phyloP scores from a whole-genome alignment of 2,329 filamentous ascomycete species.

The Cladosporium colombiae region DNA sequence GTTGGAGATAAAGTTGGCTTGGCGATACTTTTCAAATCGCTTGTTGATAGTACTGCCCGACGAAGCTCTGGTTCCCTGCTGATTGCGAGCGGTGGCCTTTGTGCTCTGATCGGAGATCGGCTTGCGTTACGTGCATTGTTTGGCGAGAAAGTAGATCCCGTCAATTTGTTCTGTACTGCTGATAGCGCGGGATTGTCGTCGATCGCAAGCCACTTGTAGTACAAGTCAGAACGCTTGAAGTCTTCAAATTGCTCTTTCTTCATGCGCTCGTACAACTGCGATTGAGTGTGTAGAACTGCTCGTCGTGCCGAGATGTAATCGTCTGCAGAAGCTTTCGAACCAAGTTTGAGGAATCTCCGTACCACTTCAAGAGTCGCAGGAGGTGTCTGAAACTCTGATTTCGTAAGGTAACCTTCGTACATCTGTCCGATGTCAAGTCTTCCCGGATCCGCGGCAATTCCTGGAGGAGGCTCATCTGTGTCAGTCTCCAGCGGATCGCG shows the following conservation, averaged over 20 bases:
- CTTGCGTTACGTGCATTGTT: slow-evolving; percentile 23
- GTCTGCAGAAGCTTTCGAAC: slow-evolving; percentile 70
- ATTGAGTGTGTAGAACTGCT: slow-evolving; percentile 80
- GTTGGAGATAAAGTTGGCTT: slow-evolving; percentile 48
- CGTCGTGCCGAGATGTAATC: slow-evolving; percentile 83
- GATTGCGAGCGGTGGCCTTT: slow-evolving; percentile 28
- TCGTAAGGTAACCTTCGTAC: slow-evolving; percentile 82
- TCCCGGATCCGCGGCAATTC: slow-evolving; percentile 69
- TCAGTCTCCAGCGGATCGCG: slow-evolving; percentile 90
- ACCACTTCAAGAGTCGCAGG: slow-evolving; percentile 69
- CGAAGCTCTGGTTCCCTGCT: slow-evolving; percentile 52
- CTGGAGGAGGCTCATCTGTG: slow-evolving; percentile 62
- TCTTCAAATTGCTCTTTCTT: slow-evolving; percentile 75
- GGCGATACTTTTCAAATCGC: slow-evolving; percentile 54
- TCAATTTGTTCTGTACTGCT: slow-evolving; percentile 26
- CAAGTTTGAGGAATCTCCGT: slow-evolving; percentile 74
- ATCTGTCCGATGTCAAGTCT: slow-evolving; percentile 87
- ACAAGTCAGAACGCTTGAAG: slow-evolving; percentile 91
- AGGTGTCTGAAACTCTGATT: slow-evolving; percentile 76
- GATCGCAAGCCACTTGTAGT: slow-evolving; percentile 91
- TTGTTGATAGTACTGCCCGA: slow-evolving; percentile 61
- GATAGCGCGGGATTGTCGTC: slow-evolving; percentile 60
- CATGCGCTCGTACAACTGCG: slow-evolving; percentile 80
- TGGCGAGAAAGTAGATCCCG: slow-evolving; percentile 23
- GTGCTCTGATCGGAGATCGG: slow-evolving; percentile 25